Evolutionary conservation across 2,329 filamentous ascomycete genomes (phyloP).

Genomic region (Hymenoscyphus fructigenus): DNA sequence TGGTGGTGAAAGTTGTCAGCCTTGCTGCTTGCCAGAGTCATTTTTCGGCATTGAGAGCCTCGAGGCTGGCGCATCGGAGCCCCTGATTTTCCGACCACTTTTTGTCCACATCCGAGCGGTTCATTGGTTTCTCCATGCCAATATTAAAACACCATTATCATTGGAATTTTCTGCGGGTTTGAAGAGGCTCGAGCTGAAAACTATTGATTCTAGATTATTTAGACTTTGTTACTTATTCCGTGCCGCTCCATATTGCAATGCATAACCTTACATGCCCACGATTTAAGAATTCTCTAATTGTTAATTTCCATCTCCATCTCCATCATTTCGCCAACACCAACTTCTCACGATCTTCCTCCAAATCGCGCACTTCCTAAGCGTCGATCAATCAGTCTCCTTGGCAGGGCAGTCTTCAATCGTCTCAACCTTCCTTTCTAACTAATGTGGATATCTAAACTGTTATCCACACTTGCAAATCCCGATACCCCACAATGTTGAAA

Average conservation of each 20-base stretch:
- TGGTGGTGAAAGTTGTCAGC: constrained; percentile 13
- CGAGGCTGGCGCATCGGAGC: background rate
- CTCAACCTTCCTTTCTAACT: background rate
- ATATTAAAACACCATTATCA: background rate
- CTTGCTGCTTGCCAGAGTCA: constrained; percentile 5
- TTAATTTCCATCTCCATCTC: too few species aligned
- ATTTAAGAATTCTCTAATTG: background rate
- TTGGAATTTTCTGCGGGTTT: background rate
- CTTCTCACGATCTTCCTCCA: background rate
- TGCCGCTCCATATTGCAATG: background rate
- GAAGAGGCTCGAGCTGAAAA: too few species aligned
- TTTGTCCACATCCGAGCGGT: background rate
- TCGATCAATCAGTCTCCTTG: background rate
- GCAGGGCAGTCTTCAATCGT: background rate
- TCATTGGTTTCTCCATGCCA: background rate
- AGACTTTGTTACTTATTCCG: too few species aligned
- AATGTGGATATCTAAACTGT: background rate
- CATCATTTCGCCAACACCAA: background rate
- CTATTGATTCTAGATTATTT: too few species aligned
- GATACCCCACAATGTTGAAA: background rate
- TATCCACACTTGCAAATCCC: background rate
- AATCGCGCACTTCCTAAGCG: background rate
- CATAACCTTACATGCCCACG: background rate
- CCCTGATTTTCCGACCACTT: background rate
- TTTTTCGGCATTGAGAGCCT: too few species aligned